Base-by-base conservation (phyloP, 176 grass and related monocot species). In the Oropetium thomaeum region DNA sequence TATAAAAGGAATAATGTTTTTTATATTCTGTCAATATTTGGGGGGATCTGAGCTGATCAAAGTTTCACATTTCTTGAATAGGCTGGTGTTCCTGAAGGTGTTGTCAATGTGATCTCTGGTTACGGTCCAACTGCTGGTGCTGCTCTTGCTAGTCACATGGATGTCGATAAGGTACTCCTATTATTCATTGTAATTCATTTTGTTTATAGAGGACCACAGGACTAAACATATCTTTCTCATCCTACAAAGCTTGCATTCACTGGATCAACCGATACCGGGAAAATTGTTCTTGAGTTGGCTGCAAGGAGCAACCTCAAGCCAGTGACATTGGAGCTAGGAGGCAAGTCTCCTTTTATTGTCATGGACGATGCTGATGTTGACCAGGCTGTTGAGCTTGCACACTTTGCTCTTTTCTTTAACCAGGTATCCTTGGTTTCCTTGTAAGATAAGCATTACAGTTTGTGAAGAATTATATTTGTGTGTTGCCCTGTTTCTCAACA, bases 301-400 rank as follows among this genome's bases (percentile, higher is more conserved):
- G 89, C 96, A 33, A 84, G 91, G 86, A 98, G 96, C 86, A 98
- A 94, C 74, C 87, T 98, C 9, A 98, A 98, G 84, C 41, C 75
- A 12, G 96, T 94, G 78, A 98, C 96, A 13, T 81, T 98, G 63
- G 96, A 98, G 82, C 96, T 98, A 12, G 96, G 96, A 0, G 96
- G 96, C 55, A 98, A 98, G 71, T 98, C 96, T 4, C 91, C 96
- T 15, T 91, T 98, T 54, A 88, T 98, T 35, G 68, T 98, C 43
- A 92, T 98, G 91, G 96, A 88, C 52, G 96, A 98, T 69, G 91
- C 91, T 0, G 67, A 98, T 66, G 72, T 98, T 32, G 91, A 92
- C 73, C 79, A 84, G 64, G 96, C 96, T 47, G 96, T 92, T 6
- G 96, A 98, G 79, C 91, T 98, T 49, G 96, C 96, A 22, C 96